These are phyloP conservation scores for Schwanniomyces vanrijiae DNA, from an alignment of 805 yeast genomes.

Conservation along the genomic window DNA sequence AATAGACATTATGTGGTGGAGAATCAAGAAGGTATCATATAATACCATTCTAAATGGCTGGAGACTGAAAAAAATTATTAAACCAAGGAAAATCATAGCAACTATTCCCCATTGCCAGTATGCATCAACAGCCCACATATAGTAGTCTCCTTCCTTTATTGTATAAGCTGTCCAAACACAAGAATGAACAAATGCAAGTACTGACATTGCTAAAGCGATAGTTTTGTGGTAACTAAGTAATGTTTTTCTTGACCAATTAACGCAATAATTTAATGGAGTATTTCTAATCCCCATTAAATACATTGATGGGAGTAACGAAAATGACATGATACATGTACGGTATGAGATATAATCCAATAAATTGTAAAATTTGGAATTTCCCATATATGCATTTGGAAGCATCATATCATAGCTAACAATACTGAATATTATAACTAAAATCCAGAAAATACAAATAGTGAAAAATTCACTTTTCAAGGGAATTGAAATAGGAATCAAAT, in stretches of 20 bases:
- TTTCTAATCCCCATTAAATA: slow-evolving; percentile 5
- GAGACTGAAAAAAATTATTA: slow-evolving; percentile 14
- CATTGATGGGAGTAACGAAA: slow-evolving; percentile 4
- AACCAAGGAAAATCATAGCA: slow-evolving; percentile 4
- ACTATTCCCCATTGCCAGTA: slow-evolving; percentile 3
- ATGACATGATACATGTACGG: slow-evolving; percentile 3
- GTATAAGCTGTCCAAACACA: slow-evolving; percentile 4
- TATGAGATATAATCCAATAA: slow-evolving; percentile 3
- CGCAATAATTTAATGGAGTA: neutral
- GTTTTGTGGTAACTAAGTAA: slow-evolving; percentile 2
- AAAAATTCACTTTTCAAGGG: slow-evolving; percentile 2
- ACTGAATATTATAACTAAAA: neutral
- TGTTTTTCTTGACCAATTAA: slow-evolving; percentile 2
- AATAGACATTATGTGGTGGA: slow-evolving; percentile 3
- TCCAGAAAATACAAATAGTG: neutral
- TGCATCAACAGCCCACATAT: slow-evolving; percentile 1
- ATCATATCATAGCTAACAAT: slow-evolving; percentile 1
- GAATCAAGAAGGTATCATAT: slow-evolving; percentile 3
- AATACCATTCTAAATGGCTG: slow-evolving; percentile 1
- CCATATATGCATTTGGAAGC: slow-evolving; percentile 5
- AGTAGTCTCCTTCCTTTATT: slow-evolving; percentile 1
- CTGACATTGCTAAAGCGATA: slow-evolving; percentile 1
- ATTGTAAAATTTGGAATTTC: slow-evolving; percentile 1
- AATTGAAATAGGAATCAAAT: slow-evolving; percentile 1
- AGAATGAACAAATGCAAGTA: slow-evolving; percentile 3